A percentile compares a stretch with the other conserved stretches of the same genome.
Evolutionary conservation across 495 filamentous ascomycete genomes (phyloP).

Genomic region (Podospora pseudopauciseta): DNA sequence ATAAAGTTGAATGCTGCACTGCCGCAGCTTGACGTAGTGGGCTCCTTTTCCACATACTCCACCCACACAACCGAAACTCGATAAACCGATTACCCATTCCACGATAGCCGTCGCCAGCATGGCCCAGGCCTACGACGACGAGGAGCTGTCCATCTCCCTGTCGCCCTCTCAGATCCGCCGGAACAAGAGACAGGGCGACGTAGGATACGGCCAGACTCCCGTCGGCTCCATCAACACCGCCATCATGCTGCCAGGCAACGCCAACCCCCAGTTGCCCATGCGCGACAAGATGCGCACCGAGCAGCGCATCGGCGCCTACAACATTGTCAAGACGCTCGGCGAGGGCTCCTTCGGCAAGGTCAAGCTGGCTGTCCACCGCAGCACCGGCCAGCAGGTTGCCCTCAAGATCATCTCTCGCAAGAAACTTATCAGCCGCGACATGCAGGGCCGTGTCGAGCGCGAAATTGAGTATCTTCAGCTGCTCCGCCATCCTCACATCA

Average conservation of each 20-base stretch:
- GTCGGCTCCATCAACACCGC: conserved; percentile 29
- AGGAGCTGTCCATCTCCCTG: conserved; percentile 87
- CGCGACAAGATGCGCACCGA: conserved; percentile 54
- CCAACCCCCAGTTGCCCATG: conserved; percentile 29
- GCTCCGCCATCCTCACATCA: conserved; percentile 94
- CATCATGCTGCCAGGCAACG: conserved; percentile 25
- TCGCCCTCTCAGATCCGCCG: conserved; percentile 61
- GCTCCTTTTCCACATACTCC: not conserved
- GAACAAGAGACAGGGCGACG: conserved; percentile 32
- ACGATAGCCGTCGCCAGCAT: conserved; percentile 35
- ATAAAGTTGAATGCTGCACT: not conserved
- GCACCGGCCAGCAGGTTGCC: conserved; percentile 89
- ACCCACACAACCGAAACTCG: conserved; percentile 5
- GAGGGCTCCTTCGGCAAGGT: conserved; percentile 99
- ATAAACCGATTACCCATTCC: not conserved
- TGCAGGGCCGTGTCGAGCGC: conserved; percentile 93
- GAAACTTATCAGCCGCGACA: conserved; percentile 91
- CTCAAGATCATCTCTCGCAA: conserved; percentile 95
- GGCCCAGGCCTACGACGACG: conserved; percentile 68
- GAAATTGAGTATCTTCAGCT: conserved; percentile 98
- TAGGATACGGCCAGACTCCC: conserved; percentile 31
- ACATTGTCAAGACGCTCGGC: conserved; percentile 82
- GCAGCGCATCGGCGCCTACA: conserved; percentile 85
- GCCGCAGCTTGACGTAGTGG: conserved; percentile 5
- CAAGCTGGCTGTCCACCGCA: conserved; percentile 87